A percentile compares a stretch with the other conserved stretches of the same genome.
phyloP scores from a whole-genome alignment of 352 stramenopile species.

The Phytophthora pinifolia region DNA sequence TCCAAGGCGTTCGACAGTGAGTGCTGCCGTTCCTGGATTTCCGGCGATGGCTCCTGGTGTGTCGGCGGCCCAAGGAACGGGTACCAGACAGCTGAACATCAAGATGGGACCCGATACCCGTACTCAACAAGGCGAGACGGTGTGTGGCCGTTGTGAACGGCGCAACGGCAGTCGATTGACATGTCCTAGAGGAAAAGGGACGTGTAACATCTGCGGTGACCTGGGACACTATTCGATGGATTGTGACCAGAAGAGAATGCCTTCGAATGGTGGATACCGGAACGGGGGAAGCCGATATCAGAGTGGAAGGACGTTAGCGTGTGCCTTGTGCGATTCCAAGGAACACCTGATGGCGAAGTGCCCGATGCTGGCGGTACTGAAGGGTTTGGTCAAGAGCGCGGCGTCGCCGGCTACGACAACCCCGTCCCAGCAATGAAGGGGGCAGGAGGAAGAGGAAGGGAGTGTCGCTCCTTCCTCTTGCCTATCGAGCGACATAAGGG shows the following conservation, averaged over 20 bases:
- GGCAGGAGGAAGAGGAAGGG: slow-evolving; percentile 2
- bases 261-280: too few relatives aligned
- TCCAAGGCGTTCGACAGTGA: neutral
- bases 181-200: neutral
- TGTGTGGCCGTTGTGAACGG: neutral
- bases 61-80: too few relatives aligned
- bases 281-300: neutral
- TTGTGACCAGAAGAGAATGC: neutral
- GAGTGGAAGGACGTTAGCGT: neutral
- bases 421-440: slow-evolving; percentile 1
- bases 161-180: neutral
- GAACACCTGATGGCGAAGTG: neutral
- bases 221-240: neutral
- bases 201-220: neutral
- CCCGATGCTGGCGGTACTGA: neutral
- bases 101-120: neutral
- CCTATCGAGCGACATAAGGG: neutral
- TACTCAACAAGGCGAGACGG: neutral
- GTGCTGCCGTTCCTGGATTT: neutral
- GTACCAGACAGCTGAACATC: neutral
- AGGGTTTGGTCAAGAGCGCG: neutral
- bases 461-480: slow-evolving; percentile 10
- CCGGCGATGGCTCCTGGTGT: too few relatives aligned
- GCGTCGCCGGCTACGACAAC: neutral
- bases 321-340: neutral